Conservation (phyloP, 768 basidiomycete species). For the Coprinellus micaceus region DNA sequence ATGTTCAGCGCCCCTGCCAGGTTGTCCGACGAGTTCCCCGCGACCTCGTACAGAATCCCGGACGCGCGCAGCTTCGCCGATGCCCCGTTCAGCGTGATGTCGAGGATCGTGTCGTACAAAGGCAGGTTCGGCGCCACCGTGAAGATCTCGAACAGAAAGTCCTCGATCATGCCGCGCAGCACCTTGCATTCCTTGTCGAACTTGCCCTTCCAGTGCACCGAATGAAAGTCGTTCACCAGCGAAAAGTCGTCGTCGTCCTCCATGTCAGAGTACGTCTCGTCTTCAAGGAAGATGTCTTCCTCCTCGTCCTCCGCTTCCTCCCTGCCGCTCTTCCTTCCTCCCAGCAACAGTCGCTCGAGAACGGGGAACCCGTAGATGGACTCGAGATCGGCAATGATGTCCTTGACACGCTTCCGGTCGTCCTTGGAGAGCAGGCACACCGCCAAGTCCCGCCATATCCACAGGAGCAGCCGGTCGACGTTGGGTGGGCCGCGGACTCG, state of each 20-base stretch:
- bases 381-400: conserved; percentile 62
- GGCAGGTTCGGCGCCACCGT: conserved; percentile 42
- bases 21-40: conserved; percentile 47
- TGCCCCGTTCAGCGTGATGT: conserved; percentile 32
- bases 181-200: conserved; percentile 36
- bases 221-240: conserved; percentile 27
- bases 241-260: conserved; percentile 27
- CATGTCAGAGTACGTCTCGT: conserved; percentile 21
- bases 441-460: conserved; percentile 72
- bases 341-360: conserved; percentile 50
- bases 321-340: conserved; percentile 54
- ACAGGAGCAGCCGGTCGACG: conserved; percentile 45
- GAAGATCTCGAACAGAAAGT: conserved; percentile 46
- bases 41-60: conserved; percentile 38
- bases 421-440: conserved; percentile 45
- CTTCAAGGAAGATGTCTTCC: conserved; percentile 22
- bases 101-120: conserved; percentile 41
- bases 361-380: conserved; percentile 45
- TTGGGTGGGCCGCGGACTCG: conserved; percentile 43
- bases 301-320: conserved; percentile 27
- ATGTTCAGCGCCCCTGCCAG: conserved; percentile 56
- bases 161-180: conserved; percentile 44
- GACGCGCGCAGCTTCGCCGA: conserved; percentile 22
- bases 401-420: conserved; percentile 35
- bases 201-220: conserved; percentile 49